Percentiles rank a stretch among this genome's conserved stretches.
phyloP scores from a whole-genome alignment of 208 protist species.

The Endotrypanum monterogeii region DNA sequence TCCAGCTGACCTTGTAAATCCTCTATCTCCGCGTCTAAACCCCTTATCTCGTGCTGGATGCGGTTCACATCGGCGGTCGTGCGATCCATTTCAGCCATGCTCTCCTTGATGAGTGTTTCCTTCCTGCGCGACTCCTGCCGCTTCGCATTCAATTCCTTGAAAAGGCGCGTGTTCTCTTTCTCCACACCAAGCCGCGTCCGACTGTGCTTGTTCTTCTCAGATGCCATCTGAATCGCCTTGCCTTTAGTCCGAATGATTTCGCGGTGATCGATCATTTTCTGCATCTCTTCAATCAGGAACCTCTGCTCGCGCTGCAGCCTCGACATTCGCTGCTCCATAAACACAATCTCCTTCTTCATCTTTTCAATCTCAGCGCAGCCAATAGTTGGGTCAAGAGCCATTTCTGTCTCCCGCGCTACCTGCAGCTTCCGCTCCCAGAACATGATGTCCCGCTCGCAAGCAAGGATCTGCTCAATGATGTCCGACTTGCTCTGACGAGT shows the following conservation, averaged over 20 bases:
- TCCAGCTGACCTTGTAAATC: conserved; percentile 63
- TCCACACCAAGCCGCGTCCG: conserved; percentile 80
- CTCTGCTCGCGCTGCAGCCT: conserved; percentile 94
- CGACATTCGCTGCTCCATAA: conserved; percentile 93
- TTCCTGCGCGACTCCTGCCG: conserved; percentile 84
- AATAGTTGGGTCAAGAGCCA: conserved; percentile 94
- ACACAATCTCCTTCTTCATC: conserved; percentile 96
- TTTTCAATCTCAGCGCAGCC: conserved; percentile 93
- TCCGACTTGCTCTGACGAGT: conserved; percentile 76
- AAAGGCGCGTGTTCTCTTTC: conserved; percentile 86
- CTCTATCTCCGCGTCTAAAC: conserved; percentile 72
- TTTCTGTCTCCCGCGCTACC: conserved; percentile 95
- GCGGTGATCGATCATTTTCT: conserved; percentile 93
- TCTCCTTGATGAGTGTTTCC: conserved; percentile 81
- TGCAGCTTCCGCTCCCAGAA: conserved; percentile 97
- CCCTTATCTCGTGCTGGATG: conserved; percentile 70
- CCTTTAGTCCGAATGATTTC: conserved; percentile 94
- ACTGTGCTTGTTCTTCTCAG: conserved; percentile 61
- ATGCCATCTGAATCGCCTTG: conserved; percentile 70
- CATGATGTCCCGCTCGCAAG: conserved; percentile 94
- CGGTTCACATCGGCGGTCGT: conserved; percentile 75
- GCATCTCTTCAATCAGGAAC: conserved; percentile 94
- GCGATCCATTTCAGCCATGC: conserved; percentile 78
- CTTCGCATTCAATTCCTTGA: conserved; percentile 88
- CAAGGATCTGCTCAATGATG: conserved; percentile 87